Percentiles rank a stretch among this genome's conserved stretches.
phyloP scores from a whole-genome alignment of 345 rosid genomes.

The Bruguiera parviflora region DNA sequence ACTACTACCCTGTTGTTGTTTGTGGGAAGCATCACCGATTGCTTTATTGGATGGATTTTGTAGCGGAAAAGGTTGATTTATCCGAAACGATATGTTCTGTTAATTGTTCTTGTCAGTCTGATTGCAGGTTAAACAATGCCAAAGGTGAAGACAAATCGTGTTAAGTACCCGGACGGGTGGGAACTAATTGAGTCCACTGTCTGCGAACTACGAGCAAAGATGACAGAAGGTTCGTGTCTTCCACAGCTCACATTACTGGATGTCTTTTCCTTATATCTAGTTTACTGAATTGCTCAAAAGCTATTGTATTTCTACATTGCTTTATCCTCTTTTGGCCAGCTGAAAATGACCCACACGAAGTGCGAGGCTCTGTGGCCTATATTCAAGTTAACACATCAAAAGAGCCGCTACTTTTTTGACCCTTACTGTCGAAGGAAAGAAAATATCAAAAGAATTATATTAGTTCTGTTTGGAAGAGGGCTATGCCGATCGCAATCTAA shows the following conservation, averaged over 20 bases:
- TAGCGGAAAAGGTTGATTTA: too few relatives aligned
- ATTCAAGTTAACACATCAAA: conserved; percentile 71
- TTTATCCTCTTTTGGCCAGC: conserved; percentile 39
- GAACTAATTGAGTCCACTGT: conserved; percentile 82
- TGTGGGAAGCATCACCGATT: too few relatives aligned
- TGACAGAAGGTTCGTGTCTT: conserved; percentile 62
- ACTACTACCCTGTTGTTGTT: too few relatives aligned
- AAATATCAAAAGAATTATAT: conserved; percentile 69
- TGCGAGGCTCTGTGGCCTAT: conserved; percentile 79
- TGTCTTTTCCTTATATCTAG: neutral
- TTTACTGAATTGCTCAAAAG: too few relatives aligned
- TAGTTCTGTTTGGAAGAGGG: conserved; percentile 82
- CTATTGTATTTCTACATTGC: too few relatives aligned
- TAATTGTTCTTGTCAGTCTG: too few relatives aligned
- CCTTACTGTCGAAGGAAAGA: conserved; percentile 56
- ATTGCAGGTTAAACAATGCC: conserved; percentile 41
- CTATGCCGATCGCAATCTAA: conserved; percentile 59
- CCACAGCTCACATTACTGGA: neutral
- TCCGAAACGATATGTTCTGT: too few relatives aligned
- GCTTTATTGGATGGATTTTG: too few relatives aligned
- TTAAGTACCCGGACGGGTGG: conserved; percentile 75
- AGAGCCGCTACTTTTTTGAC: conserved; percentile 66
- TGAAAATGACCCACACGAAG: conserved; percentile 71
- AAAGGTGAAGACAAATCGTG: conserved; percentile 66
- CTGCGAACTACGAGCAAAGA: conserved; percentile 55